Conservation (phyloP, 192 early-diverging fungal genomes). For the Mortierella claussenii region DNA sequence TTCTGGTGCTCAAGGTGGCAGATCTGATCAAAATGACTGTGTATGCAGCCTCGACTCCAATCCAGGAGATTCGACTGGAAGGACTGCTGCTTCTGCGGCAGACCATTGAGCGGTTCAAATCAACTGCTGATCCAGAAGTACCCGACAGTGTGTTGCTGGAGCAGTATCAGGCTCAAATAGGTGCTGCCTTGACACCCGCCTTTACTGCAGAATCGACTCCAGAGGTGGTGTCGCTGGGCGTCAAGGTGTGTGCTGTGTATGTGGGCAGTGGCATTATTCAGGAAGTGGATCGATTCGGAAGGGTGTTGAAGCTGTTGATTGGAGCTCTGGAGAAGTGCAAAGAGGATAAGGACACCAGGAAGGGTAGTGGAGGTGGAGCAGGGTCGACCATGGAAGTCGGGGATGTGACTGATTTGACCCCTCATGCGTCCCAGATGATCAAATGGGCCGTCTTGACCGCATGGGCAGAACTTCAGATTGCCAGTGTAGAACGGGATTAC, state of each 20-base stretch:
- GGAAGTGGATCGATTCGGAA: slow-evolving; percentile 75
- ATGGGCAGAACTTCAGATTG: slow-evolving; percentile 82
- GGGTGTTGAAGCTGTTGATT: slow-evolving; percentile 78
- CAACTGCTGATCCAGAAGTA: slow-evolving; percentile 89
- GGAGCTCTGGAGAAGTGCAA: slow-evolving; percentile 77
- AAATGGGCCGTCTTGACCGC: slow-evolving; percentile 79
- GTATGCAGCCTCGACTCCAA: slow-evolving; percentile 82
- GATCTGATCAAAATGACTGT: slow-evolving; percentile 94
- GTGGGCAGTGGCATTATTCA: slow-evolving; percentile 89
- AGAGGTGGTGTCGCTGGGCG: slow-evolving; percentile 79
- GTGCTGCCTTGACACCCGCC: slow-evolving; percentile 88
- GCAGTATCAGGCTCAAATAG: slow-evolving; percentile 96
- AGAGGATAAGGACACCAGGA: slow-evolving; percentile 62
- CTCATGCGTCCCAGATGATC: slow-evolving; percentile 85
- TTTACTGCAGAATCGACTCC: slow-evolving; percentile 81
- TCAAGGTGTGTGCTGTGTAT: slow-evolving; percentile 84
- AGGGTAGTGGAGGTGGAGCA: too few relatives aligned
- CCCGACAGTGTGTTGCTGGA: slow-evolving; percentile 84
- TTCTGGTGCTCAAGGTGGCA: slow-evolving; percentile 77
- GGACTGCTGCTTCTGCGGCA: slow-evolving; percentile 85
- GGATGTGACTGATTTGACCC: slow-evolving; percentile 67
- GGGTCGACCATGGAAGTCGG: slow-evolving; percentile 60
- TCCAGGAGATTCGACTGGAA: slow-evolving; percentile 77
- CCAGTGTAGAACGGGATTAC: slow-evolving; percentile 70
- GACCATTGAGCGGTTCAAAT: slow-evolving; percentile 68